Evolutionary conservation across 345 rosid genomes (phyloP).

Genomic region (Raphanus sativus): DNA sequence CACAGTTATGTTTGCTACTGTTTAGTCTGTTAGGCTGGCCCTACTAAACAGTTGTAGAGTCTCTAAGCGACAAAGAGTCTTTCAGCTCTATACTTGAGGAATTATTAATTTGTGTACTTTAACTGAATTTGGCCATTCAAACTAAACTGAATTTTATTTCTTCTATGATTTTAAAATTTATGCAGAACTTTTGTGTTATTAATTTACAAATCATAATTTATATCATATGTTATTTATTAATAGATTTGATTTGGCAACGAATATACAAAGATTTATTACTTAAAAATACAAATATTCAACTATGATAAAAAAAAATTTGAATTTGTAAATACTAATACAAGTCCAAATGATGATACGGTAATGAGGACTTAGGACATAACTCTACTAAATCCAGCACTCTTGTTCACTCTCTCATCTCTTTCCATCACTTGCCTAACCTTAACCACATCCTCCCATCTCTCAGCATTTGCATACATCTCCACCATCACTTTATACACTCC

Average conservation of each 20-base stretch:
- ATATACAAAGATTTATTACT: background rate
- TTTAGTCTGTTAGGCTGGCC: slow-evolving; percentile 28
- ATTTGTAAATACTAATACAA: too few relatives aligned
- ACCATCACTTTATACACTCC: slow-evolving; percentile 73
- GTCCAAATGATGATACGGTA: slow-evolving; percentile 13
- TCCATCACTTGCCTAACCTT: slow-evolving; percentile 51
- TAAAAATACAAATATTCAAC: background rate
- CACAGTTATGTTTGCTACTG: slow-evolving; percentile 8
- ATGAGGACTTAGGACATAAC: slow-evolving; percentile 35
- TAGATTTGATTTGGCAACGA: background rate
- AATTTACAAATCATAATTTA: too few relatives aligned
- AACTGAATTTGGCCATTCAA: background rate
- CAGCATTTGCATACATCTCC: slow-evolving; percentile 57
- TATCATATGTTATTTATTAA: too few relatives aligned
- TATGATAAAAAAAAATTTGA: too few relatives aligned
- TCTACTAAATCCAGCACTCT: slow-evolving; percentile 53
- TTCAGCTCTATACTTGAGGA: background rate
- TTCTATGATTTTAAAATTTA: background rate
- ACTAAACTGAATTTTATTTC: background rate
- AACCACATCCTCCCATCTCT: slow-evolving; percentile 73
- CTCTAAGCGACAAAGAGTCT: background rate
- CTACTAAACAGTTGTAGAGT: background rate
- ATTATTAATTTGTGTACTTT: background rate
- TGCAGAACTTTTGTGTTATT: background rate
- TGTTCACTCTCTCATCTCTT: slow-evolving; percentile 48